phyloP scores from a whole-genome alignment of 805 yeast species.

The Sugiyamaella floridensis region DNA sequence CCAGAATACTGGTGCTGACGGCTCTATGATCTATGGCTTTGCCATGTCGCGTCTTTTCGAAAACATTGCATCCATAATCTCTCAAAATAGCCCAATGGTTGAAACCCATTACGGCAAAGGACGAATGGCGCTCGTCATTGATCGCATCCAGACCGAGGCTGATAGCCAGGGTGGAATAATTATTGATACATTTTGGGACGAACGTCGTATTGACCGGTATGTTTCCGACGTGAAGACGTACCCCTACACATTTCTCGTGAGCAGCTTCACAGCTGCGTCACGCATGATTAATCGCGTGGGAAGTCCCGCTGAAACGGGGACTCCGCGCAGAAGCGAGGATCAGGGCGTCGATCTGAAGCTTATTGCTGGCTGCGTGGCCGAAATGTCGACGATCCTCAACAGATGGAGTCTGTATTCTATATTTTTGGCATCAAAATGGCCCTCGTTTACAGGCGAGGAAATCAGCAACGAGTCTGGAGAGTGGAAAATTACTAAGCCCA shows the following conservation, averaged over 20 bases:
- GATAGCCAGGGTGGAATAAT: conserved; percentile 91
- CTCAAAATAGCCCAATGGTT: conserved; percentile 80
- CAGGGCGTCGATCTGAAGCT: conserved; percentile 46
- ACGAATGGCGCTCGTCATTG: conserved; percentile 56
- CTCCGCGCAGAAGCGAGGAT: conserved; percentile 20
- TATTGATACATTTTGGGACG: conserved; percentile 77
- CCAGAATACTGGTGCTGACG: conserved; percentile 15
- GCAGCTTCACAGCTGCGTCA: conserved; percentile 24
- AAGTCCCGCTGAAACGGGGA: conserved; percentile 24
- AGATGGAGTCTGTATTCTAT: conserved; percentile 62
- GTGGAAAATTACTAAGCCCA: conserved; percentile 41
- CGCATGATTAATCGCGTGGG: conserved; percentile 10
- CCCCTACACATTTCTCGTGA: conserved; percentile 42
- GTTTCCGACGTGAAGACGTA: conserved; percentile 52
- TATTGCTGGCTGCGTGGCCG: conserved; percentile 60
- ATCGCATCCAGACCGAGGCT: conserved; percentile 73
- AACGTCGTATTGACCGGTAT: conserved; percentile 50
- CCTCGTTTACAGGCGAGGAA: conserved; percentile 2
- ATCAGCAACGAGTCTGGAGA: neutral
- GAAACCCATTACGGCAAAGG: conserved; percentile 60
- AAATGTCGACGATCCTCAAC: conserved; percentile 68
- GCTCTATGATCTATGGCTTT: conserved; percentile 32
- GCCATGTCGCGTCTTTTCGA: conserved; percentile 54
- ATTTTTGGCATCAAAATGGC: conserved; percentile 66
- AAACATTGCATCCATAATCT: conserved; percentile 73